Conservation (phyloP, 306 rosid genomes). For the Aeschynomene evenia region DNA sequence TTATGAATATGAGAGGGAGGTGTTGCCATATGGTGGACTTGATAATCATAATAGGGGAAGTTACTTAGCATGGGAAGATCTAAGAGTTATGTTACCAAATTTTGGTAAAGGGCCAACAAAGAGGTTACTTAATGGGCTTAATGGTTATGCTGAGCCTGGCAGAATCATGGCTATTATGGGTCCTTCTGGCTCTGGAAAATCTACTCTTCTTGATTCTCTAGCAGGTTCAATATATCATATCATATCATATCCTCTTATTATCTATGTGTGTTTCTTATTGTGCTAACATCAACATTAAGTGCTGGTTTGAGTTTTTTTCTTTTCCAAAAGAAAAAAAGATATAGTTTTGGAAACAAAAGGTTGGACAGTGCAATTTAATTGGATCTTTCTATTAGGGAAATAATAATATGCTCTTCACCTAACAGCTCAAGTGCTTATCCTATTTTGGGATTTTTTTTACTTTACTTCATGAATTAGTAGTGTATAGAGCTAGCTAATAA, state of each 20-base stretch:
- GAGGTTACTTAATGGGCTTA: constrained; percentile 71
- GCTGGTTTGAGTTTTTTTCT: background rate
- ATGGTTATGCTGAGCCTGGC: constrained; percentile 85
- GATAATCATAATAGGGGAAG: constrained; percentile 67
- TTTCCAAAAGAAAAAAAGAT: background rate
- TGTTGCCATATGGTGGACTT: constrained; percentile 23
- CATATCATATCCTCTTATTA: background rate
- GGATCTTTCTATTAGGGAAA: background rate
- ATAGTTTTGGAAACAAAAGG: background rate
- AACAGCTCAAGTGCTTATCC: background rate
- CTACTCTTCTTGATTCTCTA: constrained; percentile 77
- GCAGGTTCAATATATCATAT: constrained; percentile 55
- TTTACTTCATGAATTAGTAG: background rate
- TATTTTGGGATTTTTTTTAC: background rate
- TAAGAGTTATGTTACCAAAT: constrained; percentile 64
- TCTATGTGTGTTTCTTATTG: background rate
- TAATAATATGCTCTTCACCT: background rate
- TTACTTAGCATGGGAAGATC: constrained; percentile 90
- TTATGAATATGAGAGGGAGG: background rate
- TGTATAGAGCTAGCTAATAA: background rate
- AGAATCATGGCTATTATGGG: constrained; percentile 91
- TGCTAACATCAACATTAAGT: constrained; percentile 9
- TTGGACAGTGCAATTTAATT: background rate
- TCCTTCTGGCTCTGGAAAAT: constrained; percentile 93
- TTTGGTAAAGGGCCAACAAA: constrained; percentile 73